Evolutionary conservation across 2,329 filamentous ascomycete genomes (phyloP).

Genomic region (Saccharata proteae): DNA sequence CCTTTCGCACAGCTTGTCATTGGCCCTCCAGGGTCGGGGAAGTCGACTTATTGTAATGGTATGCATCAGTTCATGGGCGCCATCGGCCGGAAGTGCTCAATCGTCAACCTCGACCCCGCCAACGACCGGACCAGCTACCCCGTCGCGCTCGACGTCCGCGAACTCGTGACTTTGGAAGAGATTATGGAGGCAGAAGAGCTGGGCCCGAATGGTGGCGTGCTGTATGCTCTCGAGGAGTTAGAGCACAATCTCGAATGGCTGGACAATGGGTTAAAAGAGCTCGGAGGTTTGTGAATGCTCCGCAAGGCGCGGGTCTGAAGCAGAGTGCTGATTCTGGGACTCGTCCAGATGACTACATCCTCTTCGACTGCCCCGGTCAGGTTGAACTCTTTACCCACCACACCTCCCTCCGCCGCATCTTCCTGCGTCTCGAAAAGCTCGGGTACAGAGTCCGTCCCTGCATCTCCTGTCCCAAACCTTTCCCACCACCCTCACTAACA

Average conservation of each 20-base stretch:
- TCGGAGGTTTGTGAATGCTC: constrained; percentile 41
- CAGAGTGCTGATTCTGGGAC: background rate
- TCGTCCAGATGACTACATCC: constrained; percentile 71
- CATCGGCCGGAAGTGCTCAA: constrained; percentile 85
- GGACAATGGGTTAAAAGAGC: constrained; percentile 62
- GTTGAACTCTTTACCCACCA: constrained; percentile 97
- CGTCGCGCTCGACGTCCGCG: constrained; percentile 80
- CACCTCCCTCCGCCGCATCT: constrained; percentile 79
- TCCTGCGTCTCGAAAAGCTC: constrained; percentile 78
- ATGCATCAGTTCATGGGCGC: constrained; percentile 98
- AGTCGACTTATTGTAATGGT: constrained; percentile 97
- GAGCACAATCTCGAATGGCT: constrained; percentile 93
- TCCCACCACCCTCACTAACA: constrained; percentile 14
- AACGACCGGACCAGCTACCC: constrained; percentile 88
- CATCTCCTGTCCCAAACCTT: constrained; percentile 11
- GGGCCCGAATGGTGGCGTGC: constrained; percentile 81
- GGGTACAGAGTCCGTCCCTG: constrained; percentile 67
- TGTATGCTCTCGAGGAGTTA: constrained; percentile 91
- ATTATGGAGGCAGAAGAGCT: constrained; percentile 87
- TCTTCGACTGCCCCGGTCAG: constrained; percentile 95
- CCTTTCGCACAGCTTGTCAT: constrained; percentile 68
- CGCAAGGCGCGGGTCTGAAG: constrained; percentile 10
- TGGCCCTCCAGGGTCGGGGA: constrained; percentile 89
- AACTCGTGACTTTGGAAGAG: constrained; percentile 80
- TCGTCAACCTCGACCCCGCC: constrained; percentile 93